Evolutionary conservation across 192 early-diverging fungal genomes (phyloP).

Genomic region (Coemansia sp.): DNA sequence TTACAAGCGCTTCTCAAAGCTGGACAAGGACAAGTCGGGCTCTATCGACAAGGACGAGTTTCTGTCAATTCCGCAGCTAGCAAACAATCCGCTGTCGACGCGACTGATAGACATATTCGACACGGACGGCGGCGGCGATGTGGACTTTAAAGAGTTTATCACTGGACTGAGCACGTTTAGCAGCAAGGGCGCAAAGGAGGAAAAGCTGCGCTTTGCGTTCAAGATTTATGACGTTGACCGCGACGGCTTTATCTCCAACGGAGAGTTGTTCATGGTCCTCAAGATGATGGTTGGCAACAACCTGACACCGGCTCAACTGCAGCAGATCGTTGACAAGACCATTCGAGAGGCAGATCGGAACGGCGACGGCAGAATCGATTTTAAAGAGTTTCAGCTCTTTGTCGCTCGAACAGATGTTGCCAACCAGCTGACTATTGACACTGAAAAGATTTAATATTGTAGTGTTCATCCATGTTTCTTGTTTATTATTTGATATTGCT

Average conservation of each 20-base stretch:
- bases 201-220: conserved; percentile 96
- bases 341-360: conserved; percentile 98
- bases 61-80: conserved; percentile 91
- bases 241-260: conserved; percentile 98
- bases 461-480: background rate
- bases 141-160: conserved; percentile 99
- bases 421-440: conserved; percentile 90
- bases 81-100: conserved; percentile 94
- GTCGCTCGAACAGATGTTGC: conserved; percentile 97
- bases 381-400: conserved; percentile 92
- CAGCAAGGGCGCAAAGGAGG: conserved; percentile 88
- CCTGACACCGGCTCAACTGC: conserved; percentile 91
- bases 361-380: conserved; percentile 92
- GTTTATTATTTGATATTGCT: no score
- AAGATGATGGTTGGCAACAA: conserved; percentile 99
- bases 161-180: conserved; percentile 91
- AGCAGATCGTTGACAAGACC: conserved; percentile 99
- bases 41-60: conserved; percentile 98
- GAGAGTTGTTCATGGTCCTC: conserved; percentile 95
- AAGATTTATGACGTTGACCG: conserved; percentile 99
- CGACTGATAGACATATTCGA: conserved; percentile 97
- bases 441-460: conserved; percentile 46
- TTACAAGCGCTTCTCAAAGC: conserved; percentile 97
- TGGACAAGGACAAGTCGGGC: conserved; percentile 96
- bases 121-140: conserved; percentile 95